Evolutionary conservation across 495 filamentous ascomycete species (phyloP), one percentile per base, ranked within the genome.

Genomic region (Collariella sp.): DNA sequence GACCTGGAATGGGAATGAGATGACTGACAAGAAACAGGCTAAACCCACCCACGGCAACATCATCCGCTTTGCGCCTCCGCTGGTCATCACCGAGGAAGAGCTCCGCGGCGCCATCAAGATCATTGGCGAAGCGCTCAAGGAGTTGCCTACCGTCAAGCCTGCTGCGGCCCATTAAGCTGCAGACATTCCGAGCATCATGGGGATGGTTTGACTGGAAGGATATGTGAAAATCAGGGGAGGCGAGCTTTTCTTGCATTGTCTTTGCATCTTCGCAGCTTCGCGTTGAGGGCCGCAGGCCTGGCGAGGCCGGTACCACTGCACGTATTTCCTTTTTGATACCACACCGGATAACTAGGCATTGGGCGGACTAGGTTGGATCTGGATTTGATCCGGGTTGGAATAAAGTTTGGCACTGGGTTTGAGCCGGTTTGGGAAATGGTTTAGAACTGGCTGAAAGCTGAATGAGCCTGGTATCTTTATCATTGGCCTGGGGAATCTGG

Each of bases 41-140:
- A 99, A 99, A 80, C 94, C 94, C 10, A 99, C 94, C 33, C 93
- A 98, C 70, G 83, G 95, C 62, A 96, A 97, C 67, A 97, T 97
- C 72, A 97, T 96, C 47, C 84, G 91, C 13, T 90, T 96, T 54
- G 89, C 94, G 35, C 90, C 90, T 50, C 87, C 90, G 33, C 69
- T 95, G 48, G 85, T 91, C 33, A 91, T 99, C 62, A 84, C 82
- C 16, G 86, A 94, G 58, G 83, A 83, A 47, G 83, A 97, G 75
- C 89, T 99, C 43, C 76, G 84, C 57, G 76, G 84, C 54, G 86
- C 87, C 7, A 70, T 96, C 62, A 67, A 64, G 34, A 89, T 88
- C 42, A 76, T 98, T 57, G 82, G 79, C 45, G 82, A 91, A 61
- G 85, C 90, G 15, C 73, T 98, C 61, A 72, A 76, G 38, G 84